These are phyloP conservation scores for Penicillium concentricum DNA, from an alignment of 2,329 filamentous ascomycete species.

Conservation along the genomic window DNA sequence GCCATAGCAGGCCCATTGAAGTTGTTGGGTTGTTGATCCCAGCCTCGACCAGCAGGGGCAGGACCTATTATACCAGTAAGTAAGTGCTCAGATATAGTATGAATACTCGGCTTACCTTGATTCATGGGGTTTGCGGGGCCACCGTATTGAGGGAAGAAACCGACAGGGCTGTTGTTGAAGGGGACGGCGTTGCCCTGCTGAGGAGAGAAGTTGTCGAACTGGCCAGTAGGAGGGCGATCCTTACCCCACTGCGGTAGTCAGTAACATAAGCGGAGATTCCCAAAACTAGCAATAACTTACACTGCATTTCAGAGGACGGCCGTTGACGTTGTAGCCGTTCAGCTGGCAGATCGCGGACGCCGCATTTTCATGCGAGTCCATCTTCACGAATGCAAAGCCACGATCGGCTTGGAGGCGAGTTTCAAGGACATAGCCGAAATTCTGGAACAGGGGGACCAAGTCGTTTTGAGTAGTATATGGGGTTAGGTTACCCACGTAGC, in stretches of 20 bases:
- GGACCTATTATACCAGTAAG: slow-evolving; percentile 42
- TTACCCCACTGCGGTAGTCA: slow-evolving; percentile 79
- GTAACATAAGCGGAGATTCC: slow-evolving; percentile 25
- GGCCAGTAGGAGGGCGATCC: slow-evolving; percentile 84
- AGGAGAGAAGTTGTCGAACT: slow-evolving; percentile 80
- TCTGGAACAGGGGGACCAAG: slow-evolving; percentile 95
- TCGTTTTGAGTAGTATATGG: slow-evolving; percentile 97
- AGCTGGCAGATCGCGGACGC: slow-evolving; percentile 98
- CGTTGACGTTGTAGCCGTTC: slow-evolving; percentile 97
- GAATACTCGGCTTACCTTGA: slow-evolving; percentile 47
- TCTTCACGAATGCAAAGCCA: slow-evolving; percentile 98
- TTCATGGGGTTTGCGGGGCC: slow-evolving; percentile 65
- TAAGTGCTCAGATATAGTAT: slow-evolving; percentile 10
- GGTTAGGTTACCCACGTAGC: slow-evolving; percentile 95
- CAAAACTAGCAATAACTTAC: slow-evolving; percentile 60
- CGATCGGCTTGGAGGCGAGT: slow-evolving; percentile 97
- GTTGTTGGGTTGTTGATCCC: slow-evolving; percentile 56
- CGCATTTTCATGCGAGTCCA: slow-evolving; percentile 97
- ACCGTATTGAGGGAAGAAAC: slow-evolving; percentile 92
- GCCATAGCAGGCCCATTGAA: slow-evolving; percentile 45
- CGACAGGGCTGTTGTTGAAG: slow-evolving; percentile 71
- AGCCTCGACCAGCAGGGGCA: slow-evolving; percentile 57
- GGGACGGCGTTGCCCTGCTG: slow-evolving; percentile 66
- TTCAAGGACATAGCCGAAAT: slow-evolving; percentile 96
- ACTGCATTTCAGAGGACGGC: slow-evolving; percentile 94